A percentile compares a stretch with the other conserved stretches of the same genome.
Conservation (phyloP, 202 grass and related monocot genomes). For the Zizania palustris region DNA sequence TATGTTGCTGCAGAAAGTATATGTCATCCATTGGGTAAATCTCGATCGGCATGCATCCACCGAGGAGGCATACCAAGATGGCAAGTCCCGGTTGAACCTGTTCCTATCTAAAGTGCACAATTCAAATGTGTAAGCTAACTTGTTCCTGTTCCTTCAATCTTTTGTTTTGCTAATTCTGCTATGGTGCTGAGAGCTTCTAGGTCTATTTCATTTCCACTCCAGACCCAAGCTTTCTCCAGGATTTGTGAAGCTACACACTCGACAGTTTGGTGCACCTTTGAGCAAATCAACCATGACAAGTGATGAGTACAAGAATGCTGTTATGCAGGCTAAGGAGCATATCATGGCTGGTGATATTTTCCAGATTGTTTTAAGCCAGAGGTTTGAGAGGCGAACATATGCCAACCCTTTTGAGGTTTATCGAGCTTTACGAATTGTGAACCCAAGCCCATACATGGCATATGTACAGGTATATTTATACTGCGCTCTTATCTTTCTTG, state of each 20-base stretch:
- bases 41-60: slow-evolving; percentile 71
- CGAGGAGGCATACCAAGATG: slow-evolving; percentile 87
- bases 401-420: slow-evolving; percentile 96
- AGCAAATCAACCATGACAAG: slow-evolving; percentile 91
- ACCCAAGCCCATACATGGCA: slow-evolving; percentile 90
- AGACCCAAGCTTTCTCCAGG: slow-evolving; percentile 80
- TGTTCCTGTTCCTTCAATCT: slow-evolving; percentile 11
- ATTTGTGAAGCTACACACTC: slow-evolving; percentile 75
- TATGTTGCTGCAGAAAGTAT: slow-evolving; percentile 66
- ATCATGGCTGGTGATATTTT: slow-evolving; percentile 94
- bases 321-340: slow-evolving; percentile 90
- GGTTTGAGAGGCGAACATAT: slow-evolving; percentile 93
- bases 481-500: background rate
- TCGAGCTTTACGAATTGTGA: slow-evolving; percentile 89
- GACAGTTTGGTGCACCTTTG: slow-evolving; percentile 79
- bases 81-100: slow-evolving; percentile 51
- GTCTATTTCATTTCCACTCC: slow-evolving; percentile 46
- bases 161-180: slow-evolving; percentile 10
- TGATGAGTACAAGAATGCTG: slow-evolving; percentile 82
- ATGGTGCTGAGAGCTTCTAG: slow-evolving; percentile 33
- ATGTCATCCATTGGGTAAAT: slow-evolving; percentile 95
- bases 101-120: slow-evolving; percentile 90
- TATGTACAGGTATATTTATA: slow-evolving; percentile 77
- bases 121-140: slow-evolving; percentile 71
- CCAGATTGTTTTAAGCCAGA: slow-evolving; percentile 94